Conservation (phyloP, 129 eudicot genomes). For the Tagetes erecta region DNA sequence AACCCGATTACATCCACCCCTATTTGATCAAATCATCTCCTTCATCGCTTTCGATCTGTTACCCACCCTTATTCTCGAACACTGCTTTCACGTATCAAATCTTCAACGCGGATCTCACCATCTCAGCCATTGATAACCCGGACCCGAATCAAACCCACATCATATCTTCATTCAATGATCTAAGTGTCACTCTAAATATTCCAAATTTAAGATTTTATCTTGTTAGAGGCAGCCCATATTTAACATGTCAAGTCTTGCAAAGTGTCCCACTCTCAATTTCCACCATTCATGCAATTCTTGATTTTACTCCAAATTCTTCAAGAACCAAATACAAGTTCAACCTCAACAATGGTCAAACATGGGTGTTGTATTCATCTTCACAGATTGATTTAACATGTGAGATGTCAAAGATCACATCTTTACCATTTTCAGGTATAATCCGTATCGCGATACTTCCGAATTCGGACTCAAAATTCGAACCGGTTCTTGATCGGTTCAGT, state of each 20-base stretch:
- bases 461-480: slow-evolving; percentile 37
- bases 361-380: slow-evolving; percentile 81
- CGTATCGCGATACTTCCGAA: slow-evolving; percentile 61
- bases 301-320: slow-evolving; percentile 49
- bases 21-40: slow-evolving; percentile 61
- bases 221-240: slow-evolving; percentile 79
- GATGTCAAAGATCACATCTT: slow-evolving; percentile 51
- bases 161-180: slow-evolving; percentile 66
- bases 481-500: slow-evolving; percentile 69
- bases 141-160: slow-evolving; percentile 56
- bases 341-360: slow-evolving; percentile 79
- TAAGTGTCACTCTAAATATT: slow-evolving; percentile 71
- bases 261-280: slow-evolving; percentile 46
- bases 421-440: slow-evolving; percentile 64
- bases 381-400: slow-evolving; percentile 56
- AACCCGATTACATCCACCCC: slow-evolving; percentile 90
- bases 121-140: slow-evolving; percentile 46
- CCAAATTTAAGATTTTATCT: slow-evolving; percentile 75
- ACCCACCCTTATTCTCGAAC: slow-evolving; percentile 61
- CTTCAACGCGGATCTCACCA: slow-evolving; percentile 68
- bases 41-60: slow-evolving; percentile 61
- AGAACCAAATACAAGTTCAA: slow-evolving; percentile 57
- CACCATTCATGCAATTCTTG: slow-evolving; percentile 75
- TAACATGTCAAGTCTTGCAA: slow-evolving; percentile 55
- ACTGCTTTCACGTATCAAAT: slow-evolving; percentile 61